Conservation (phyloP, 257 asterid species). For the Sherardia arvensis region DNA sequence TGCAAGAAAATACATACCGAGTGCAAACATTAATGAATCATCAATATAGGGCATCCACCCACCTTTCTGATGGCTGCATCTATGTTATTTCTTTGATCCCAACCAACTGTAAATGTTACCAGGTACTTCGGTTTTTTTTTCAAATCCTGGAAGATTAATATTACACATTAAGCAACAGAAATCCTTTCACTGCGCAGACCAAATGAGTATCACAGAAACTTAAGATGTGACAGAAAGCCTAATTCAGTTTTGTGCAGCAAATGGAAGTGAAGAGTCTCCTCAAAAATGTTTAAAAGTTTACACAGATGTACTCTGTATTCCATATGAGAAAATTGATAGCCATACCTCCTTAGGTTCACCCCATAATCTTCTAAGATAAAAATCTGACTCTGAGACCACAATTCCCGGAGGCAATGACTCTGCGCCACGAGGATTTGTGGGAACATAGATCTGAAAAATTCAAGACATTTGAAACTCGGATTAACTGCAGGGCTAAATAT, state of each 20-base stretch:
- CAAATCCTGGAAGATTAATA: slow-evolving; percentile 62
- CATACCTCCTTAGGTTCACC: slow-evolving; percentile 97
- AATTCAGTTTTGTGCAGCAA: neutral
- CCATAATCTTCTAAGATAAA: slow-evolving; percentile 90
- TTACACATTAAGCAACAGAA: neutral
- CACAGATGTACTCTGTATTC: neutral
- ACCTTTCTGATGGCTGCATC: slow-evolving; percentile 93
- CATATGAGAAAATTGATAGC: neutral
- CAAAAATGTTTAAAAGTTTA: neutral
- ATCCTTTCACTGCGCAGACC: neutral
- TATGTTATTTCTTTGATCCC: slow-evolving; percentile 62
- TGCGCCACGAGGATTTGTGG: slow-evolving; percentile 98
- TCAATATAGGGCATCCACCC: slow-evolving; percentile 4
- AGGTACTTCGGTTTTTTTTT: slow-evolving; percentile 83
- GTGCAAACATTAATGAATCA: neutral
- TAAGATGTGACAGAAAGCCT: neutral
- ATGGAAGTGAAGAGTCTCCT: neutral
- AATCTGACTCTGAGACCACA: slow-evolving; percentile 84
- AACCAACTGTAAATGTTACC: slow-evolving; percentile 92
- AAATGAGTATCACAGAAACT: neutral
- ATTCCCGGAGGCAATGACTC: slow-evolving; percentile 96
- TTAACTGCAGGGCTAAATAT: neutral
- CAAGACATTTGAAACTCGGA: slow-evolving; percentile 2
- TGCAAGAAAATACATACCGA: neutral
- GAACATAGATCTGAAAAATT: slow-evolving; percentile 62